Evolutionary conservation across 495 filamentous ascomycete species (phyloP).

Genomic region (Usnea hakonensis): DNA sequence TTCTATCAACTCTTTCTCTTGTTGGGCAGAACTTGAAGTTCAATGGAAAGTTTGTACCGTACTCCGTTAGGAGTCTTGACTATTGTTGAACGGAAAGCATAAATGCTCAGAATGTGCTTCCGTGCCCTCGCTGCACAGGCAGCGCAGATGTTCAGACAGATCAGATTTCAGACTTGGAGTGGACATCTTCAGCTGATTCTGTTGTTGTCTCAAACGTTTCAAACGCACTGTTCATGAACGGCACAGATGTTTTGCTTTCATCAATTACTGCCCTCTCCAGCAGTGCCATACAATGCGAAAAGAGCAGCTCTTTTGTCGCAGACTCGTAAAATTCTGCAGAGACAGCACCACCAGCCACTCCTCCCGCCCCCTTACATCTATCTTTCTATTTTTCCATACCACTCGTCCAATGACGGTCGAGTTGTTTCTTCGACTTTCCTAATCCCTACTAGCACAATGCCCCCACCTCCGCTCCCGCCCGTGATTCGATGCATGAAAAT

Average conservation of each 20-base stretch:
- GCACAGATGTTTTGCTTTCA: background rate
- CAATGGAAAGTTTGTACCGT: too few relatives aligned
- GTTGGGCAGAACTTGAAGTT: background rate
- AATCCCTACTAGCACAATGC: background rate
- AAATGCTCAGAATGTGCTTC: too few relatives aligned
- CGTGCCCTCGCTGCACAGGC: background rate
- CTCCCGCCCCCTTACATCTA: background rate
- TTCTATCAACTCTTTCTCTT: background rate
- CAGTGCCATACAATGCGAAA: background rate
- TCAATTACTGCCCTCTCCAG: background rate
- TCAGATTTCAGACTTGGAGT: background rate
- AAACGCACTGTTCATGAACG: background rate
- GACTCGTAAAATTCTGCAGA: background rate
- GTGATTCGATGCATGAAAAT: constrained; percentile 21
- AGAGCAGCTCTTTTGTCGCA: background rate
- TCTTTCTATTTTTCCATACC: background rate
- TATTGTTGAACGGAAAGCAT: too few relatives aligned
- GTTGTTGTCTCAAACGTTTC: background rate
- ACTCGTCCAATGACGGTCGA: background rate
- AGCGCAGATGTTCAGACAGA: too few relatives aligned
- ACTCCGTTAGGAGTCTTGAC: too few relatives aligned
- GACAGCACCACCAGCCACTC: background rate
- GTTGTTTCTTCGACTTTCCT: background rate
- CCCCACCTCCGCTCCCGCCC: constrained; percentile 16
- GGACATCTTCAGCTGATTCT: background rate